Base-by-base conservation (phyloP, 2,329 filamentous ascomycete genomes). In the Pochonia chlamydosporia region DNA sequence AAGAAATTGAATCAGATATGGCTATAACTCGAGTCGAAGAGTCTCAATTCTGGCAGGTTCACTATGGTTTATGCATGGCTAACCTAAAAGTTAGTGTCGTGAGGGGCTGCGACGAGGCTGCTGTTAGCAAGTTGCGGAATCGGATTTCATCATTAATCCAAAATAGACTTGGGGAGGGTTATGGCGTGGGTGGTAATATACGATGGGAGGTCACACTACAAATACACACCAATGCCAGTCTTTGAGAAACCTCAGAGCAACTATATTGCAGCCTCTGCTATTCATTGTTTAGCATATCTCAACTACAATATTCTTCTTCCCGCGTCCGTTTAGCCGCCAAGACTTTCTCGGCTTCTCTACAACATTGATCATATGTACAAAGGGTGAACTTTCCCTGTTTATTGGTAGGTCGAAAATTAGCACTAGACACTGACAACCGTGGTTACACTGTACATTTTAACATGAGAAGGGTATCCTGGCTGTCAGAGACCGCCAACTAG, bases 11-110 rank as follows among this genome's bases (percentile, higher is more conserved):
- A 63, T 78, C 82, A 2, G 90, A 96, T 58, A 82, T 87, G 2
- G 78, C 79, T 47, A 82, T 97, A 23, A 78, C 79, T 39, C 78
- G 78, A 1, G 82, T 99, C 40, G 89, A 96, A 49, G 91, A 96
- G 60, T 92, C 91, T 2, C 84, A 90, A 62, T 96, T 99, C 66
- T 99, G 93, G 93, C 93, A 99, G 71, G 93, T 96, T 13, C 93
- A 99, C 67, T 96, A 97, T 63, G 91, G 92, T 2, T 74, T 97
- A 35, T 95, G 90, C 61, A 95, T 97, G 86, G 93, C 93, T 8
- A 96, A 95, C 62, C 66, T 99, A 55, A 95, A 89, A 65, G 68
- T 99, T 18, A 79, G 84, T 49, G 79, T 96, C 23, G 64, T 70
- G 4, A 72, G 69, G 52, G 85, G 84, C 4, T 72, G 67, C 40